Base-by-base conservation (phyloP, 2,329 filamentous ascomycete genomes). In the Colletotrichum tamarilloi region DNA sequence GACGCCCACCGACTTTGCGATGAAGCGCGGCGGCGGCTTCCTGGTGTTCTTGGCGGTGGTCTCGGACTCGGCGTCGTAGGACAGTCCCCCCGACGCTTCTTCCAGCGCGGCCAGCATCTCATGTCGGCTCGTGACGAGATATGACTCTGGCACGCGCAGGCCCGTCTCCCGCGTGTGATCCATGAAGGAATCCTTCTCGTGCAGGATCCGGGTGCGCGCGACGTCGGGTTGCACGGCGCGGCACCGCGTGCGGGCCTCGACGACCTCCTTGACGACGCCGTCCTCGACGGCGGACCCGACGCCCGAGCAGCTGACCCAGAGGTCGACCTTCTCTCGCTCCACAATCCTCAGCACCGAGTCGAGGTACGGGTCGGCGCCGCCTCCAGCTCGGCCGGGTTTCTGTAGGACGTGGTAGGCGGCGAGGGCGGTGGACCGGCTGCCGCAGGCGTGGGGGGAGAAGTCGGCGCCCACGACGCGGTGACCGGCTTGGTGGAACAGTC, bases 271-370 rank as follows among this genome's bases (percentile, higher is more conserved):
- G 1, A 91, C 92, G 46, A 88, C 81, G 0, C 90, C 92, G 78
- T 95, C 93, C 77, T 93, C 90, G 14, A 92, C 81, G 0, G 91
- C 91, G 0, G 88, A 90, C 1, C 88, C 86, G 9, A 93, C 90
- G n/a, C 90, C 91, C 0, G 92, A 94, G 77, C 92, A 94, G 24
- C 90, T 91, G 3, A 95, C 89, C 93, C 93, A 95, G 3, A 95
- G 81, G 68, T 94, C 89, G 5, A 94, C 87, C 0, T 86, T 84
- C 75, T 95, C 92, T 0, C 82, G 79, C 6, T 85, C 79, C 53
- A 94, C 85, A 30, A 95, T 86, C 9, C 89, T 81, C 1, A 93
- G 79, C 4, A 95, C 80, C 0, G 84, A 83, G 16, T 86, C 81
- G 16, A 89, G 85, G 77, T 95, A 94, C 1, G 81, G 81, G 22